phyloP scores from a whole-genome alignment of 306 rosid species.

The Leucaena leucocephala region DNA sequence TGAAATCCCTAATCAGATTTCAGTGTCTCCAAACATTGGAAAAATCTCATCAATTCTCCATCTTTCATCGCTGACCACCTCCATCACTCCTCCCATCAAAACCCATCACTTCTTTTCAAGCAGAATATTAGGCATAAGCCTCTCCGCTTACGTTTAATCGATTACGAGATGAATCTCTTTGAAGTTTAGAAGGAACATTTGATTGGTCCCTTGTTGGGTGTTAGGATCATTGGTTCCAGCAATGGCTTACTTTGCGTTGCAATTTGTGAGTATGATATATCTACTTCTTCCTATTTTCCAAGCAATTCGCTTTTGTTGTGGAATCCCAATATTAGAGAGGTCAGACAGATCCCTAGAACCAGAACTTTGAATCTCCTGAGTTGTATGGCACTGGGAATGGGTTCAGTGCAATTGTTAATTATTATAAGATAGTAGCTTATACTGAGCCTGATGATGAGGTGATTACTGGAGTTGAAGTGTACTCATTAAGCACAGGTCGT shows the following conservation, averaged over 20 bases:
- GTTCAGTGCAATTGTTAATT: not conserved
- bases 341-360: not conserved
- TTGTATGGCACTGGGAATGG: not conserved
- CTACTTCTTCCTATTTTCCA: too few relatives aligned
- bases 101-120: conserved; percentile 21
- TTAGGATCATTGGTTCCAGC: conserved; percentile 22
- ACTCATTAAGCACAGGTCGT: not conserved
- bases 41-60: not conserved
- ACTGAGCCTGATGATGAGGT: too few relatives aligned
- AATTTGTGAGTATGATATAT: not conserved
- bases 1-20: conserved; percentile 26
- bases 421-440: not conserved
- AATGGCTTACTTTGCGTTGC: conserved; percentile 25
- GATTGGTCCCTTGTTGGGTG: not conserved
- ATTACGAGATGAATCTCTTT: not conserved
- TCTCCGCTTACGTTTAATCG: not conserved
- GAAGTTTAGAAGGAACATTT: not conserved
- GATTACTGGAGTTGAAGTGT: not conserved
- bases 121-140: not conserved
- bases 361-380: not conserved
- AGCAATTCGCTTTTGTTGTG: not conserved
- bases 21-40: conserved; percentile 7
- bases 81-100: not conserved
- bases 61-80: conserved; percentile 23
- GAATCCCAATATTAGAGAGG: not conserved